phyloP scores from a whole-genome alignment of 1,139 yeast species.

The Candida labiduridarum region DNA sequence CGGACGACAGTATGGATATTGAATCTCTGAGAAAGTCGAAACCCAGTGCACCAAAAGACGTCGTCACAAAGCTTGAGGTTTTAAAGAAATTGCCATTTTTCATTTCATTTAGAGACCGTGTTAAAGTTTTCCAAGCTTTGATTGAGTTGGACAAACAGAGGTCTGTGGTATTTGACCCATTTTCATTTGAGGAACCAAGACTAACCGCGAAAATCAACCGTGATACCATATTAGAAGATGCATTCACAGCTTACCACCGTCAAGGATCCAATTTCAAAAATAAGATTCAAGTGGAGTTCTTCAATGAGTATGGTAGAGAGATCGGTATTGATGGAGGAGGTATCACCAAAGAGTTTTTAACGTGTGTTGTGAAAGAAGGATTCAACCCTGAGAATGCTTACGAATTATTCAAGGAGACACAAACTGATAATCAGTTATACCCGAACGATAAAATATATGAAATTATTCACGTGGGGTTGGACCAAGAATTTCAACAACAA shows the following conservation, averaged over 20 bases:
- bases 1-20: constrained; percentile 11
- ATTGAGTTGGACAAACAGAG: constrained; percentile 53
- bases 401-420: constrained; percentile 47
- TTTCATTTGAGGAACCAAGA: constrained; percentile 18
- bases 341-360: constrained; percentile 85
- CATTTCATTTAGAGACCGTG: constrained; percentile 74
- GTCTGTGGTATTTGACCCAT: constrained; percentile 16
- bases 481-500: constrained; percentile 28
- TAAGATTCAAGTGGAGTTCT: constrained; percentile 64
- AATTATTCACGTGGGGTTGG: constrained; percentile 25
- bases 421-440: constrained; percentile 57
- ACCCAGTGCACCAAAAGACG: constrained; percentile 7
- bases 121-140: constrained; percentile 67
- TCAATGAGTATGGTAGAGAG: constrained; percentile 67
- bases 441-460: constrained; percentile 68
- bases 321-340: constrained; percentile 99
- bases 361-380: constrained; percentile 71
- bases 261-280: constrained; percentile 53
- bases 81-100: constrained; percentile 75
- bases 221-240: constrained; percentile 72
- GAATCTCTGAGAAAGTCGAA: background rate
- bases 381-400: constrained; percentile 52
- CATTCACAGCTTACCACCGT: constrained; percentile 57
- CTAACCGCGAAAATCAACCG: constrained; percentile 64
- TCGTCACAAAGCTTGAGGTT: constrained; percentile 41